Evolutionary conservation across 352 stramenopile species (phyloP), one percentile per base, ranked within the genome.

Genomic region (Globisporangium barbulae): DNA sequence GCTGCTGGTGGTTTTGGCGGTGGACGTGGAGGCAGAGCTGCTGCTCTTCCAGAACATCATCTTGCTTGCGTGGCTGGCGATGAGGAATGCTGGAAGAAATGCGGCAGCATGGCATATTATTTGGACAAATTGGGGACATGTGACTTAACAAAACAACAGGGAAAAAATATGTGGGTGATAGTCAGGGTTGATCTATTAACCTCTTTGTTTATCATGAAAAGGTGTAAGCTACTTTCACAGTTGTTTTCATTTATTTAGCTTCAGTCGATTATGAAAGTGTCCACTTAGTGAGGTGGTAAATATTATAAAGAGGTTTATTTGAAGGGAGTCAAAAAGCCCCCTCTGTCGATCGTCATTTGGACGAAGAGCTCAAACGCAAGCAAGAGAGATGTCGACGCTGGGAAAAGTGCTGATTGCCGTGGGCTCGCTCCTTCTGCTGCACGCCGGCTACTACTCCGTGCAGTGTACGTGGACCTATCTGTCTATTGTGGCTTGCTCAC

Each of bases 371-470:
- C 17, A 30, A n/a, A 45, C 8, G 22, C 15, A 28, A n/a, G n/a
- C n/a, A 63, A 5, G 41, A 67, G 55, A 25, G 30, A 88, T 87
- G 80, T 68, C 58, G 67, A 68, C 83, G 61, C 69, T 91, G 48
- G 82, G 85, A 58, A 91, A 90, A 71, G 57, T 91, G 59, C 58
- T 93, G 37, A 83, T 93, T 67, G 73, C 76, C 31, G 35, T 90
- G 50, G 85, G 81, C 69, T 72, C 79, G 63, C 65, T 89, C 35
- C 69, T 91, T 64, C 74, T 93, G 50, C 62, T 91, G 48, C 85
- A 93, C 68, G 82, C 82, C 1, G 82, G 82, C 57, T 93, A 93
- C 71, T 93, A 91, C 73, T 89, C 85, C 13, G 72, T 93, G 61
- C 74, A 91, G 61, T 93, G 85, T 93, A 79, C 56, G 77, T 63